phyloP scores from a whole-genome alignment of 2,329 filamentous ascomycete genomes.

The Lizonia empirigonia region DNA sequence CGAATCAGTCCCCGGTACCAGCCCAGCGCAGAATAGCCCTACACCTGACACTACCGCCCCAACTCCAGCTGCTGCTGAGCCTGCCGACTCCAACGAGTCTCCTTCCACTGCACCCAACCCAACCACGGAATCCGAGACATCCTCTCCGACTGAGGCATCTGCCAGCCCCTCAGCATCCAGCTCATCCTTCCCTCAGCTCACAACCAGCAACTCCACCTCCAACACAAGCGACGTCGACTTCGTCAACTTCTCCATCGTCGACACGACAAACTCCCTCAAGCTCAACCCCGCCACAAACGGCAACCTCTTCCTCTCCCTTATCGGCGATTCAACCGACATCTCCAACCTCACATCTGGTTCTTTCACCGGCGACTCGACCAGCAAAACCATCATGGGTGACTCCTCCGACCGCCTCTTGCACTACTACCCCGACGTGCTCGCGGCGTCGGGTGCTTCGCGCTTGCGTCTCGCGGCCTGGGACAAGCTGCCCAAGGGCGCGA shows the following conservation, averaged over 20 bases:
- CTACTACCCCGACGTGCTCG: slow-evolving; percentile 11
- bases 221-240: slow-evolving; percentile 8
- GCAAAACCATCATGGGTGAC: slow-evolving; percentile 13
- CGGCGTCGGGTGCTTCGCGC: slow-evolving; percentile 7
- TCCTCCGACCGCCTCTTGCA: slow-evolving; percentile 10
- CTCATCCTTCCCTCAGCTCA: background rate
- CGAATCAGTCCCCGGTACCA: background rate
- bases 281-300: slow-evolving; percentile 8
- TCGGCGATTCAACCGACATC: slow-evolving; percentile 8
- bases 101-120: background rate
- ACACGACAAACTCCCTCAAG: slow-evolving; percentile 13
- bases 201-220: slow-evolving; percentile 3
- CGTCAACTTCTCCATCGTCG: slow-evolving; percentile 8
- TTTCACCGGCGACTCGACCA: slow-evolving; percentile 6
- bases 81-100: background rate
- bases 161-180: slow-evolving; percentile 1
- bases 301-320: slow-evolving; percentile 12
- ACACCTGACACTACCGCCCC: background rate
- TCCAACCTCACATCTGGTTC: slow-evolving; percentile 8
- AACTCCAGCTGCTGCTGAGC: background rate
- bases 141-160: background rate
- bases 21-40: slow-evolving; percentile 5
- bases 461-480: slow-evolving; percentile 9
- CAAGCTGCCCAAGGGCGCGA: slow-evolving; percentile 13
- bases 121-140: background rate